Conservation (phyloP, 1,139 yeast species). For the Saccharomyces pastorianus region DNA sequence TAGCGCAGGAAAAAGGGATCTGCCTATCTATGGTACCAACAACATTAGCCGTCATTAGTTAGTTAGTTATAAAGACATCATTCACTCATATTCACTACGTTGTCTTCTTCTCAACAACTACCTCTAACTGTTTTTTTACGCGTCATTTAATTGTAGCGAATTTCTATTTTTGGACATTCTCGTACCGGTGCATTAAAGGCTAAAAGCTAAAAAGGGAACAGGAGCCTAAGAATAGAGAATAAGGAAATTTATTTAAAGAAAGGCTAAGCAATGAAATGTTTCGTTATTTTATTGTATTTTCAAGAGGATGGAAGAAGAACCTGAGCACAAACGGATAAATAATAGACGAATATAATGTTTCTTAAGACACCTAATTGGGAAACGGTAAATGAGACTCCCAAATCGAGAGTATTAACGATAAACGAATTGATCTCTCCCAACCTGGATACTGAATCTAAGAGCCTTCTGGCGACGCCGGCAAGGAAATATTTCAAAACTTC, state of each 20-base stretch:
- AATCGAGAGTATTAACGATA: not conserved
- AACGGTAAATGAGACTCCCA: not conserved
- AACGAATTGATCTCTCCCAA: not conserved
- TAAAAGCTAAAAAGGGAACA: not conserved
- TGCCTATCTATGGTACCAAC: not conserved
- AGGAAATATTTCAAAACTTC: not conserved
- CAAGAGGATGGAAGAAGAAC: not conserved
- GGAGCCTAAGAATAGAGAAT: not conserved
- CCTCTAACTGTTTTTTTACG: not conserved
- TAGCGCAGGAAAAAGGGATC: not conserved
- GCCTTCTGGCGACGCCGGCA: not conserved
- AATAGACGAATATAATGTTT: not conserved
- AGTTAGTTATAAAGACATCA: not conserved
- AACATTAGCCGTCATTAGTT: not conserved
- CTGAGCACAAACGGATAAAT: not conserved
- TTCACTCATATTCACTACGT: not conserved
- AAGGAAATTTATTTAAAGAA: not conserved
- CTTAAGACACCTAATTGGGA: not conserved
- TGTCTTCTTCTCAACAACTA: not conserved
- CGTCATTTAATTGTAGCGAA: not conserved
- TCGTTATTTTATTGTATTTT: not conserved
- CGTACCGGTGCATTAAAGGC: not conserved
- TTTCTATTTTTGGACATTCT: not conserved
- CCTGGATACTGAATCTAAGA: not conserved
- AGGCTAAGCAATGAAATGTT: not conserved